Conservation (phyloP, 1,139 yeast species). For the Yamadazyma triangularis region DNA sequence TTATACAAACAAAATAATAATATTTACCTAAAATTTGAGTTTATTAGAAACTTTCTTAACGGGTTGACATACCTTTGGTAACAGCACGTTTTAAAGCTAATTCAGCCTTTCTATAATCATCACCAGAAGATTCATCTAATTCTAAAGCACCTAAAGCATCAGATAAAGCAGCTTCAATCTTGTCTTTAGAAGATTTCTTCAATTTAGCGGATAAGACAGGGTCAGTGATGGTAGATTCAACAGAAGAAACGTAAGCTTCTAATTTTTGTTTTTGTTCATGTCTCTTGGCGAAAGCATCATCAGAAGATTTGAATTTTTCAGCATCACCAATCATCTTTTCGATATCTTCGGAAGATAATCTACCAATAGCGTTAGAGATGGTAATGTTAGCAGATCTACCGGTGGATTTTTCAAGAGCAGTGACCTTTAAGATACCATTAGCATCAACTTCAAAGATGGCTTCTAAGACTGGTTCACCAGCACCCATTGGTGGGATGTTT, state of each 20-base stretch:
- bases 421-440: conserved; percentile 96
- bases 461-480: conserved; percentile 97
- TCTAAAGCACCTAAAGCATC: conserved; percentile 98
- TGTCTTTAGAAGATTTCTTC: conserved; percentile 97
- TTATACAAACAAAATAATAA: conserved; percentile 1
- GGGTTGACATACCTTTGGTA: conserved; percentile 99
- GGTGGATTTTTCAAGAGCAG: conserved; percentile 98
- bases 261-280: conserved; percentile 99
- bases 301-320: conserved; percentile 98
- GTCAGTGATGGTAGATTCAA: conserved; percentile 95
- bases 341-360: conserved; percentile 95
- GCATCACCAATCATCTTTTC: conserved; percentile 99
- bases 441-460: conserved; percentile 94
- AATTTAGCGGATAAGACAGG: conserved; percentile 97
- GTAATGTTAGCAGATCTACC: conserved; percentile 99
- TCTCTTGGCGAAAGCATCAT: conserved; percentile 99
- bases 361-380: conserved; percentile 99
- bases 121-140: conserved; percentile 94
- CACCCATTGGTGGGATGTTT: conserved; percentile 97
- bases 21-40: conserved; percentile 8
- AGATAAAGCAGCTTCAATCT: conserved; percentile 96
- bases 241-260: conserved; percentile 97
- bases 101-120: conserved; percentile 99
- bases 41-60: conserved; percentile 51
- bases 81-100: conserved; percentile 98